phyloP scores from a whole-genome alignment of 2,329 filamentous ascomycete species.

The Escovopsis sp. region DNA sequence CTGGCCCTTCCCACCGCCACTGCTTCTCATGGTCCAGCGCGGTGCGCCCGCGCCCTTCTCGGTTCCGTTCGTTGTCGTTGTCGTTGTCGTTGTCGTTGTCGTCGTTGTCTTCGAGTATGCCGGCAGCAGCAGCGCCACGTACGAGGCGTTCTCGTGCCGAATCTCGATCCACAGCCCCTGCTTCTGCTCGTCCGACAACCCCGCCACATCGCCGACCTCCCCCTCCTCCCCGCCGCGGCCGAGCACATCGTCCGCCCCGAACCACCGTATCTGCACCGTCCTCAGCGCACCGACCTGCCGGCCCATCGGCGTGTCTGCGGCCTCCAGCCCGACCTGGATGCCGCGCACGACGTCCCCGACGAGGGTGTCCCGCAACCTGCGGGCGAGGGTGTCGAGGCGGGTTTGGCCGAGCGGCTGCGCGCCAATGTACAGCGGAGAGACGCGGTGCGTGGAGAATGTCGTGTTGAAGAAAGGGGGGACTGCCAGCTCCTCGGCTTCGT shows the following conservation, averaged over 20 bases:
- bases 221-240: constrained; percentile 5
- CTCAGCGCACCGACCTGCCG: constrained; percentile 28
- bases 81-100: too few relatives aligned
- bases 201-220: constrained; percentile 4
- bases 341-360: constrained; percentile 47
- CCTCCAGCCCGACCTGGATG: constrained; percentile 36
- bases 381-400: constrained; percentile 29
- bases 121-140: constrained; percentile 37
- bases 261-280: constrained; percentile 33
- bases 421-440: constrained; percentile 38
- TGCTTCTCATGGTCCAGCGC: constrained; percentile 10
- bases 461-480: constrained; percentile 39
- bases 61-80: not conserved
- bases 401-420: constrained; percentile 20
- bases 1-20: not conserved
- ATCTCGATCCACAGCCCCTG: constrained; percentile 31
- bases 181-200: constrained; percentile 12
- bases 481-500: constrained; percentile 11
- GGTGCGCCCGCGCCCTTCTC: not conserved
- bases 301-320: constrained; percentile 24
- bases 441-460: constrained; percentile 41
- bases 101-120: constrained; percentile 8
- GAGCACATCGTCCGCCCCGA: constrained; percentile 19
- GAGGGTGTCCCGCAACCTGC: constrained; percentile 36
- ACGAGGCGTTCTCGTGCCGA: constrained; percentile 37